Evolutionary conservation across 352 stramenopile genomes (phyloP).

Genomic region (Phytopythium vexans): DNA sequence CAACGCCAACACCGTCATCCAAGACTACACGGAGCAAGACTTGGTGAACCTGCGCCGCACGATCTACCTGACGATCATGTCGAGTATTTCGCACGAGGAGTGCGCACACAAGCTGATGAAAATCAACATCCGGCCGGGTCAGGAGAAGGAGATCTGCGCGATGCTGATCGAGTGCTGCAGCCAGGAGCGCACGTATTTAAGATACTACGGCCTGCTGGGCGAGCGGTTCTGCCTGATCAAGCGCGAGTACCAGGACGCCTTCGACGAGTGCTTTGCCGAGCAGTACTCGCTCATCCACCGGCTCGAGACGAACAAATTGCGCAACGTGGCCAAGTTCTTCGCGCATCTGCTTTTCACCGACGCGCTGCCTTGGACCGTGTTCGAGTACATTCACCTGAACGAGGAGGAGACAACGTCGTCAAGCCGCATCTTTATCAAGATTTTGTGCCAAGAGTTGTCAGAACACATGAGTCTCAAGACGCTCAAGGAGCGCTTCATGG

Average conservation of each 20-base stretch:
- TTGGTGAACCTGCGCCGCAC: constrained; percentile 97
- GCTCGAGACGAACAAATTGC: constrained; percentile 98
- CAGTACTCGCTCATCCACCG: constrained; percentile 97
- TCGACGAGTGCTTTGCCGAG: constrained; percentile 92
- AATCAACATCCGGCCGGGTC: constrained; percentile 94
- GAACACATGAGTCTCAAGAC: constrained; percentile 96
- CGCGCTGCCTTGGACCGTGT: constrained; percentile 96
- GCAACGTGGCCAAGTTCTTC: constrained; percentile 99
- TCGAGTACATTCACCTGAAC: constrained; percentile 96
- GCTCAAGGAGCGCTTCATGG: constrained; percentile 94
- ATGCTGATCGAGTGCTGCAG: constrained; percentile 99
- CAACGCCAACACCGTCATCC: constrained; percentile 64
- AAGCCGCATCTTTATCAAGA: constrained; percentile 99
- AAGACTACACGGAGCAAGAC: constrained; percentile 98
- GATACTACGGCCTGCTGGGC: constrained; percentile 97
- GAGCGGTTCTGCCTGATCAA: constrained; percentile 97
- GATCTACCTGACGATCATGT: constrained; percentile 99
- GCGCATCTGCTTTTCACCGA: constrained; percentile 97
- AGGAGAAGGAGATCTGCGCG: constrained; percentile 97
- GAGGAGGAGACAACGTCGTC: constrained; percentile 99
- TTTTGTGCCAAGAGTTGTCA: constrained; percentile 97
- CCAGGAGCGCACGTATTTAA: constrained; percentile 96
- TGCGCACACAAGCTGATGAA: constrained; percentile 99
- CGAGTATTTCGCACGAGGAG: constrained; percentile 98
- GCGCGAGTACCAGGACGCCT: constrained; percentile 94